Evolutionary conservation across 257 asterid genomes (phyloP).

Genomic region (Plantago major): DNA sequence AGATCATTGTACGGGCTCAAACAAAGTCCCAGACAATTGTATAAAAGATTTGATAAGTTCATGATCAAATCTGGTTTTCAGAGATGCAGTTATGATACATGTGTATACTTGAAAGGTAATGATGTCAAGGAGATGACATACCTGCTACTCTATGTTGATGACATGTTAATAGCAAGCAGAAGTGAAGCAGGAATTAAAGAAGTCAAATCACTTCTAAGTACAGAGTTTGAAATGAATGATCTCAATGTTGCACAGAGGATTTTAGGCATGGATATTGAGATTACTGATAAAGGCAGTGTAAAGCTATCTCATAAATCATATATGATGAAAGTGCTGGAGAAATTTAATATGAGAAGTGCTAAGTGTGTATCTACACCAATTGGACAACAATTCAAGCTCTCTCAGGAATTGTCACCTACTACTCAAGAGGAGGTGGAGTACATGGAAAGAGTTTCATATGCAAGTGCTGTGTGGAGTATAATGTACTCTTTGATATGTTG

Average conservation of each 20-base stretch:
- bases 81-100: background rate
- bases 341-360: background rate
- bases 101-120: background rate
- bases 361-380: background rate
- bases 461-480: background rate
- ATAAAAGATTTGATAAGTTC: background rate
- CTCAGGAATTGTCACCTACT: background rate
- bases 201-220: no score
- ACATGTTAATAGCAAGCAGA: no score
- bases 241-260: no score
- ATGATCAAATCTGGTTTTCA: background rate
- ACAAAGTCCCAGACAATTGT: no score
- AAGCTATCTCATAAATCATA: background rate
- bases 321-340: background rate
- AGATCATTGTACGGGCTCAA: background rate
- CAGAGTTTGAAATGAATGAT: no score
- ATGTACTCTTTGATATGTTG: background rate
- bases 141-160: no score
- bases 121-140: background rate
- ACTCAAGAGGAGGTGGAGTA: background rate
- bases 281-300: no score
- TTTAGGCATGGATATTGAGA: no score
- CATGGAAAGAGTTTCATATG: background rate
- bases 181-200: no score
- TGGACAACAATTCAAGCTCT: background rate